Evolutionary conservation across 305 asterid species (phyloP), one percentile per base, ranked within the genome.

Genomic region (Fraxinus baroniana): DNA sequence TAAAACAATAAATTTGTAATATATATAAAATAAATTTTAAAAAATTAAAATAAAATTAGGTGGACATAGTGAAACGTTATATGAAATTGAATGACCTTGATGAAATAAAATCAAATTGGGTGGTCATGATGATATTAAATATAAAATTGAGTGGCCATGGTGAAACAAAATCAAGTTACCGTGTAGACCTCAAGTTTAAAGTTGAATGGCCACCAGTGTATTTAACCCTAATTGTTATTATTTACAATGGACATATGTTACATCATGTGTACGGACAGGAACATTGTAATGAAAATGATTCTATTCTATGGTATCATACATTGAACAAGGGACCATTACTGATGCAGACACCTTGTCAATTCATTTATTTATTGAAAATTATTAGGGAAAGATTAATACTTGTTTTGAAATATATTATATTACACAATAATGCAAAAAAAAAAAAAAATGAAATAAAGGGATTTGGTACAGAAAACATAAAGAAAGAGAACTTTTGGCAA

Each of bases 391-490:
- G 12, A 12, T 64, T 22, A 64, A 64, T 3, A 66, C 36, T 64
- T 10, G 72, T 7, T 20, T 20, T 62, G 72, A 17, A 62, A 28
- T 68, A 28, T 66, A 68, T 30, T 70, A 18, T 26, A 13, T 13
- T 70, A 30, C 39, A 30, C 22, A 28, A 68, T 28, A 68, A 68
- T 68, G 35, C 18, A 10, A 70, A 70, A 17, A 70, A 68, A 26
- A 35, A 36, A 36, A 36, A 7, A 35, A 6, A 36, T 33, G 17
- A 70, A 68, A 68, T n/a, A 28, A 68, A 30, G 20, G 41, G 75
- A 30, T 70, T 70, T 30, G 75, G 75, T 70, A 70, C 75, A 30
- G 41, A 70, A 70, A 70, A 30, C 75, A 70, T 28, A 30, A 70
- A 30, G 39, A 70, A 30, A 70, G 8, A 70, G 39, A 70, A 30